phyloP scores from a whole-genome alignment of 2,329 filamentous ascomycete species.

The Acarospora socialis region DNA sequence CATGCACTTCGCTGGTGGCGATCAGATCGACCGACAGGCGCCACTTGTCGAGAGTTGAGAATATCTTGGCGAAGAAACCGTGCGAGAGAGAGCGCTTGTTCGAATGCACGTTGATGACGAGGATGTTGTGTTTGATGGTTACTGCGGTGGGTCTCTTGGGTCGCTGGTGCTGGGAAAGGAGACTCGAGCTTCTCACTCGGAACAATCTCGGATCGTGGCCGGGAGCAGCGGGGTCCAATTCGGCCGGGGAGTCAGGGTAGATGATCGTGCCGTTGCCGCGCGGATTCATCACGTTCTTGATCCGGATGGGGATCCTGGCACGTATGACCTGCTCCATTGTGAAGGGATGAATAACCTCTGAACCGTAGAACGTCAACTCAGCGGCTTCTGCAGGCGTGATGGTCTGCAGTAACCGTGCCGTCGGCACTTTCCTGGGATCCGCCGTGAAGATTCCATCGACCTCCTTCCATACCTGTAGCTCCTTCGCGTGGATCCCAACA shows the following conservation, averaged over 20 bases:
- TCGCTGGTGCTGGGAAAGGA: slow-evolving; percentile 36
- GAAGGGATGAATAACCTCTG: slow-evolving; percentile 95
- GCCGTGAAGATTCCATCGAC: slow-evolving; percentile 88
- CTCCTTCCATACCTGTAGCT: slow-evolving; percentile 98
- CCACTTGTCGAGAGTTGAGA: slow-evolving; percentile 76
- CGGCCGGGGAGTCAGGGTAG: slow-evolving; percentile 55
- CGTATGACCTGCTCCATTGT: slow-evolving; percentile 87
- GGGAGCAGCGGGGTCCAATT: slow-evolving; percentile 33
- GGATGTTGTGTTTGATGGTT: slow-evolving; percentile 93
- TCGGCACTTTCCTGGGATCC: slow-evolving; percentile 80
- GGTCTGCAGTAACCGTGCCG: slow-evolving; percentile 70
- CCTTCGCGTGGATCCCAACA: slow-evolving; percentile 71
- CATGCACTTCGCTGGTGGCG: slow-evolving; percentile 90
- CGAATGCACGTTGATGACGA: slow-evolving; percentile 94
- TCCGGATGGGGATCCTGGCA: slow-evolving; percentile 51
- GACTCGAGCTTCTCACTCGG: slow-evolving; percentile 32
- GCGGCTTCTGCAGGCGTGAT: slow-evolving; percentile 93
- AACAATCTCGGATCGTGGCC: slow-evolving; percentile 44
- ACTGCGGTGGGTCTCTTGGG: slow-evolving; percentile 75
- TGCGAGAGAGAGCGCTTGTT: slow-evolving; percentile 95
- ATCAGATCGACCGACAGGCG: slow-evolving; percentile 89
- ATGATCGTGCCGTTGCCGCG: slow-evolving; percentile 48
- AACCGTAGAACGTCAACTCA: slow-evolving; percentile 72
- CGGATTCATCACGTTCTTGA: slow-evolving; percentile 57
- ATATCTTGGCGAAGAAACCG: slow-evolving; percentile 89